Base-by-base conservation (phyloP, 2,329 filamentous ascomycete genomes). In the Massarina eburnea region DNA sequence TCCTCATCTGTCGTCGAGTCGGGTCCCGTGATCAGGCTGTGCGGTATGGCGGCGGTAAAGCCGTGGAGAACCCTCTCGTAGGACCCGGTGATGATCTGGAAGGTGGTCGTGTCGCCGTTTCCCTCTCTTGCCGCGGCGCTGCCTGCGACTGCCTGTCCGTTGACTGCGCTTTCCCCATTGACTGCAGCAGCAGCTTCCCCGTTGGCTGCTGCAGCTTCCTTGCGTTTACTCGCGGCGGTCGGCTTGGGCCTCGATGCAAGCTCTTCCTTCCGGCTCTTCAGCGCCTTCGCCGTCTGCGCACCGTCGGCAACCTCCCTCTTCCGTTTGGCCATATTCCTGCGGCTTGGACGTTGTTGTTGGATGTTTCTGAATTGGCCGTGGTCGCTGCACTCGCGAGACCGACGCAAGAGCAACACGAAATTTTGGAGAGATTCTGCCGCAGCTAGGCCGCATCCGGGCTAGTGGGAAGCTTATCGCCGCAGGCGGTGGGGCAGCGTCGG, bases 41-140 rank as follows among this genome's bases (percentile, higher is more conserved):
- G 54, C 19, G 80, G 76, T 41, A 95, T 76, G 2, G 83, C 83
- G n/a, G 88, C 91, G 7, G 88, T 89, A 60, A 96, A 80, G 49
- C 94, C 94, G 70, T 99, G 94, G 17, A 99, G 80, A 39, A 95
- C 84, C 54, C 91, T 83, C 67, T 99, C 94, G 73, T 99, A 99
- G 42, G 91, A 96, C 38, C 94, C 94, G 6, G 90, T 86, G 49
- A 97, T 80, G 55, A 99, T 86, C 71, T 97, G 94, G 48, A 97
- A 78, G n/a, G 86, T 65, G 8, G 57, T 58, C 8, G 48, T 54
- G 4, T 54, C 55, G 15, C 37, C 35, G 22, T 39, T 40, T 45
- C 35, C 43, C 15, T 50, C 47, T 41, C 41, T 43, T 39, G 46
- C 14, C 39, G 40, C 22, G 20, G 52, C 36, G 3, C 37, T 35